These are phyloP conservation scores for Flaveria brownii DNA, from an alignment of 129 eudicot species.

Conservation along the genomic window DNA sequence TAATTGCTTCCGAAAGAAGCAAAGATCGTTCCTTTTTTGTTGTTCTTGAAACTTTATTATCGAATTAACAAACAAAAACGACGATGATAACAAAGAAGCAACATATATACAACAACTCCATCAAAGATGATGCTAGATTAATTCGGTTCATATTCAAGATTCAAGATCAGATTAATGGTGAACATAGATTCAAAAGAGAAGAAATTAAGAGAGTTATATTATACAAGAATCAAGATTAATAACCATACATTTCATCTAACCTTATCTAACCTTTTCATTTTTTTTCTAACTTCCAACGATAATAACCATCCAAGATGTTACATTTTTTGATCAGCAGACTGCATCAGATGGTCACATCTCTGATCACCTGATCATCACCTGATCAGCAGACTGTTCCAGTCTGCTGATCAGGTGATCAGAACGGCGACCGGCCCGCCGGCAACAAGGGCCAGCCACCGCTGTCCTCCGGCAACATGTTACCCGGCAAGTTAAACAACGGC, in stretches of 20 bases:
- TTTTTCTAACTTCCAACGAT: too few species aligned
- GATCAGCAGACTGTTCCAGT: too few species aligned
- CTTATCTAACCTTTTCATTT: neutral
- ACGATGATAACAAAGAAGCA: too few species aligned
- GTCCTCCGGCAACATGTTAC: neutral
- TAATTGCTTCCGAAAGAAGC: neutral
- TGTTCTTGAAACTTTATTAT: neutral
- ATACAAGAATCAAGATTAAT: neutral
- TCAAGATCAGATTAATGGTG: neutral
- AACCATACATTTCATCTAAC: neutral
- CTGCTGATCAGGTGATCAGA: neutral
- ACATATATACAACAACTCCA: neutral
- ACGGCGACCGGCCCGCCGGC: neutral
- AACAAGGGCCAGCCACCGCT: slow-evolving; percentile 11
- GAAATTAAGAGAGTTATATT: neutral
- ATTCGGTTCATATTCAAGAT: neutral
- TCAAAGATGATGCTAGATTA: neutral
- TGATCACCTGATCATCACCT: too few species aligned
- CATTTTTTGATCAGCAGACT: too few species aligned
- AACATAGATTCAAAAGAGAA: neutral
- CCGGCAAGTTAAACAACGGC: slow-evolving; percentile 4
- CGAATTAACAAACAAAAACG: neutral
- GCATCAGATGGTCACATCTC: neutral
- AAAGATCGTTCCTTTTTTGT: neutral
- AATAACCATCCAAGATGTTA: too few species aligned